A percentile compares a stretch with the other conserved stretches of the same genome.
Conservation (phyloP, 495 filamentous ascomycete species). For the Clohesyomyces aquaticus region DNA sequence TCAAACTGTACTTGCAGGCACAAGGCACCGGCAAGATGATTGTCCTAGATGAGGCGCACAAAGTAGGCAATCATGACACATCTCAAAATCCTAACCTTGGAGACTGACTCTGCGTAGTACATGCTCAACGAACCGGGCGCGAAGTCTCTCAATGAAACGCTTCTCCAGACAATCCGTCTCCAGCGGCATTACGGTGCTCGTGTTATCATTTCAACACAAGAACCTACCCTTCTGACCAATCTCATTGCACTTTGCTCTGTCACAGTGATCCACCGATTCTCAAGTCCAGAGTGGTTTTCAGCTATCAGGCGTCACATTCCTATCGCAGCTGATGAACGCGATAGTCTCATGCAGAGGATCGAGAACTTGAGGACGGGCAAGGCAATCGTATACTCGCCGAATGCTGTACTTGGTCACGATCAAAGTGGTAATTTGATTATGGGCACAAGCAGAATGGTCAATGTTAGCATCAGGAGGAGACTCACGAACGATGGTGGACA, state of each 20-base stretch:
- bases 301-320: not conserved
- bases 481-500: not conserved
- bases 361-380: not conserved
- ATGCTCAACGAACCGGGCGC: no score
- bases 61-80: no score
- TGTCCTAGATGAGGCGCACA: constrained; percentile 64
- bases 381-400: not conserved
- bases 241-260: constrained; percentile 74
- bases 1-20: constrained; percentile 19
- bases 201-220: constrained; percentile 75
- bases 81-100: constrained; percentile 52
- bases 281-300: constrained; percentile 72
- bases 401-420: not conserved
- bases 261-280: constrained; percentile 76
- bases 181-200: constrained; percentile 71
- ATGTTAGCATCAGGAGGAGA: not conserved
- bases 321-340: not conserved
- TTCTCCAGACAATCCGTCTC: constrained; percentile 67
- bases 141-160: constrained; percentile 60
- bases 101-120: no score
- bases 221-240: constrained; percentile 71
- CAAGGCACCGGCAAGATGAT: constrained; percentile 53
- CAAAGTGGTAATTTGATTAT: not conserved
- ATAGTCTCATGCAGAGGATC: not conserved
- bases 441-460: not conserved